Percentiles rank a stretch among this genome's conserved stretches.
Evolutionary conservation across 208 protist species (phyloP).

Genomic region (Acanthamoeba healyi): DNA sequence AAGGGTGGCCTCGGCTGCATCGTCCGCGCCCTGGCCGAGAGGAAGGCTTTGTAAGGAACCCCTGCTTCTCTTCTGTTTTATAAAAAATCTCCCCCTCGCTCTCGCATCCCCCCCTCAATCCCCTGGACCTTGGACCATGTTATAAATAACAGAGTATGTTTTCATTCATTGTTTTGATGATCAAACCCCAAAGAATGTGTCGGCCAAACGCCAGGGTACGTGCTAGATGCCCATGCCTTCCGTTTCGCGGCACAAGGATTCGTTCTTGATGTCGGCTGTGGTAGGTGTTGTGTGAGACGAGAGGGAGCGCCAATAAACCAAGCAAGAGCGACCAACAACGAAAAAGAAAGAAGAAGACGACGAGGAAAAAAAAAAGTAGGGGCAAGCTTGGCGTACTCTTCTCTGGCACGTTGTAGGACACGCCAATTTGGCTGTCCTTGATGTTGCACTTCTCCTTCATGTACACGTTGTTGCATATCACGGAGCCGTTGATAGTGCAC

Average conservation of each 20-base stretch:
- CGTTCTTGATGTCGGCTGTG: conserved; percentile 70
- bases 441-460: conserved; percentile 75
- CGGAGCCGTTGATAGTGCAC: conserved; percentile 53
- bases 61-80: conserved; percentile 22
- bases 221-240: conserved; percentile 58
- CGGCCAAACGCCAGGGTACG: background rate
- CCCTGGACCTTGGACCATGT: background rate
- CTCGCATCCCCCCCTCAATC: too few relatives aligned
- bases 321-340: background rate
- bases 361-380: too few relatives aligned
- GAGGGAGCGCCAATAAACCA: background rate
- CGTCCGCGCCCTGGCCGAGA: conserved; percentile 81
- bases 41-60: conserved; percentile 80
- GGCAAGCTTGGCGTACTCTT: too few relatives aligned
- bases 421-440: conserved; percentile 74
- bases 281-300: background rate
- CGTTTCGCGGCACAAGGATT: conserved; percentile 57
- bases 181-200: background rate
- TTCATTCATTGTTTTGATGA: background rate
- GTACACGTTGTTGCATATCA: conserved; percentile 76
- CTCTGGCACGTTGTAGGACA: conserved; percentile 68
- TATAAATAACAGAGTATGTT: conserved; percentile 20
- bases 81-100: background rate
- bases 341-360: background rate
- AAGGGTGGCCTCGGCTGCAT: conserved; percentile 85